Evolutionary conservation across 1,284 basidiomycete genomes (phyloP), one percentile per base, ranked within the genome.

Genomic region (Fistulinella cinereoalba): DNA sequence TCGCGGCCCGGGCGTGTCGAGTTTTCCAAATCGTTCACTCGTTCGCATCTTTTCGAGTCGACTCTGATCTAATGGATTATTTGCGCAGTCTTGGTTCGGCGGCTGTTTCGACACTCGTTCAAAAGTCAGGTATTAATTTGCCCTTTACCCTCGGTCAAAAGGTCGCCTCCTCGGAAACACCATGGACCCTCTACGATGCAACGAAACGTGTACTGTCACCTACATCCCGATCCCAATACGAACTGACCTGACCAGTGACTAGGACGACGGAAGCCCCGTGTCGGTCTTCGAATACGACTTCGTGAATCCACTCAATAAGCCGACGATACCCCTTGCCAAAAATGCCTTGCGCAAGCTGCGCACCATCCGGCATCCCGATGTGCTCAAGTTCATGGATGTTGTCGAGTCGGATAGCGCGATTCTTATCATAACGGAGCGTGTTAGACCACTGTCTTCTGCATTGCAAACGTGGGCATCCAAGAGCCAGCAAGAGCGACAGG

Each of bases 381-480:
- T 99, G 3, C 81, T 99, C 57, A 95, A 91, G 64, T 96, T 97
- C 67, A 83, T 99, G 71, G 95, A 97, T 56, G 91, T 81, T 1
- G 84, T 92, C 6, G 95, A 97, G 64, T 89, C 92, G 2, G 92
- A 96, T 39, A 81, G 81, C 1, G 80, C 81, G 1, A 81, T 99
- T 33, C 90, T 93, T 68, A 92, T 99, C 57, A 90, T 97, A 72
- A 97, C 96, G 0, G 97, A 99, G 69, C 86, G 89, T 4, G 88
- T 98, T 7, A 76, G 81, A 18, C 92, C 93, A 3, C 71, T 99
- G 7, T 74, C 79, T 27, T 69, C 72, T n/a, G 79, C 81, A 1
- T 66, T 95, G 37, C 71, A 78, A 28, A 73, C 80, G 24, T 88
- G 82, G 80, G 72, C 79, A 19, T 72, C 73, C 34, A 88, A 84